A percentile compares a stretch with the other conserved stretches of the same genome.
Evolutionary conservation across 1,284 basidiomycete genomes (phyloP).

Genomic region (Puccinia hordei): DNA sequence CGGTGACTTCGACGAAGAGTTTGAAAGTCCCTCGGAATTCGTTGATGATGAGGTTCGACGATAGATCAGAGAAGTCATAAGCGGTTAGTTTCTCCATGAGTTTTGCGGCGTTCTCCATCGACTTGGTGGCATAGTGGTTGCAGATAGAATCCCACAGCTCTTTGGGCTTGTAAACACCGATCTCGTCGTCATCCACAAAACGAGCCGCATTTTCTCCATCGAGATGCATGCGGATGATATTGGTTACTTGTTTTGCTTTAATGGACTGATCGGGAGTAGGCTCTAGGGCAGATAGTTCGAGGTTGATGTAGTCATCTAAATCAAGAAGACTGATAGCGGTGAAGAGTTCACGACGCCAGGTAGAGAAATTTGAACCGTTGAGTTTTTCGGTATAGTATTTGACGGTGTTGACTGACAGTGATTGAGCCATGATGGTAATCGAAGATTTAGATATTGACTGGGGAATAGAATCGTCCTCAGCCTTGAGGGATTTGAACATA

Average conservation of each 20-base stretch:
- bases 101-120: not conserved
- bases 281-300: not conserved
- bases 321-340: not conserved
- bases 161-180: not conserved
- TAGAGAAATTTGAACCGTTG: not conserved
- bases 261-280: not conserved
- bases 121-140: not conserved
- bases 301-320: not conserved
- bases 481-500: no score
- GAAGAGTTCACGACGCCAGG: not conserved
- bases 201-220: not conserved
- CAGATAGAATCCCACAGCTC: not conserved
- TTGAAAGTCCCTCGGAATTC: not conserved
- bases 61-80: not conserved
- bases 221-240: not conserved
- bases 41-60: not conserved
- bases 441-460: no score
- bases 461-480: no score
- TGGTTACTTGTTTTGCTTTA: not conserved
- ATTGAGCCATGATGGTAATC: not conserved
- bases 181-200: not conserved
- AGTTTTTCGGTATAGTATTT: slow-evolving; percentile 7
- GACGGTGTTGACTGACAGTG: not conserved
- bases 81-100: not conserved
- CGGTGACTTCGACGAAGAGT: not conserved